Percentiles rank a stretch among this genome's conserved stretches.
phyloP scores from a whole-genome alignment of 225 moss, liverwort and hornwort species.

The Climacium dendroides region DNA sequence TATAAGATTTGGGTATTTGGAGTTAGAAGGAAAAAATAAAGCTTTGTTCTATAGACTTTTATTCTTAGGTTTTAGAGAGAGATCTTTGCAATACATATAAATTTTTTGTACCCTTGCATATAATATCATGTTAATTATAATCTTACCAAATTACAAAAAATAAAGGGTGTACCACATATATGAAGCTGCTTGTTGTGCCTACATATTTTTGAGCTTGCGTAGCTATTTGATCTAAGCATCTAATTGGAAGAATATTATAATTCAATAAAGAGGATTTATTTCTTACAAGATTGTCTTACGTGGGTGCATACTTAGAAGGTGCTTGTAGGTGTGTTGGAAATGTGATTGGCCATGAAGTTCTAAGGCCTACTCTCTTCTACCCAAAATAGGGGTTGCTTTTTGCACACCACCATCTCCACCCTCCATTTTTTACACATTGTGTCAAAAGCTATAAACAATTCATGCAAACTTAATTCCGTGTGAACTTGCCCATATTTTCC shows the following conservation, averaged over 20 bases:
- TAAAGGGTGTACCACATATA: accelerated
- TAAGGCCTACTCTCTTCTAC: accelerated
- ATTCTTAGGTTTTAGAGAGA: too few relatives aligned
- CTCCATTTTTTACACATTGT: accelerated
- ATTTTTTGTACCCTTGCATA: too few relatives aligned
- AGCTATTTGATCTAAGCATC: accelerated
- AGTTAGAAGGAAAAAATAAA: too few relatives aligned
- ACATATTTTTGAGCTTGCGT: neutral
- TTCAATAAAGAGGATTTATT: too few relatives aligned
- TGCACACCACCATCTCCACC: accelerated
- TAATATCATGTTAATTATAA: too few relatives aligned
- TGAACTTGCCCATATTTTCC: neutral
- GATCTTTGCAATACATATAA: too few relatives aligned
- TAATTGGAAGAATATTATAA: neutral
- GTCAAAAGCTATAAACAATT: neutral
- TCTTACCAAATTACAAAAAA: too few relatives aligned
- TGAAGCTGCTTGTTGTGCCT: neutral
- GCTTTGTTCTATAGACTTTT: too few relatives aligned
- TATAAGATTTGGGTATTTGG: too few relatives aligned
- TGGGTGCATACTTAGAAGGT: neutral
- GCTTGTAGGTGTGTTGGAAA: accelerated
- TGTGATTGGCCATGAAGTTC: neutral
- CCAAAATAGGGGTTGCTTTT: neutral
- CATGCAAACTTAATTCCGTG: neutral
- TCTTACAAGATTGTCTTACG: neutral